Conservation (phyloP, 495 filamentous ascomycete genomes). For the Trichoderma virens region DNA sequence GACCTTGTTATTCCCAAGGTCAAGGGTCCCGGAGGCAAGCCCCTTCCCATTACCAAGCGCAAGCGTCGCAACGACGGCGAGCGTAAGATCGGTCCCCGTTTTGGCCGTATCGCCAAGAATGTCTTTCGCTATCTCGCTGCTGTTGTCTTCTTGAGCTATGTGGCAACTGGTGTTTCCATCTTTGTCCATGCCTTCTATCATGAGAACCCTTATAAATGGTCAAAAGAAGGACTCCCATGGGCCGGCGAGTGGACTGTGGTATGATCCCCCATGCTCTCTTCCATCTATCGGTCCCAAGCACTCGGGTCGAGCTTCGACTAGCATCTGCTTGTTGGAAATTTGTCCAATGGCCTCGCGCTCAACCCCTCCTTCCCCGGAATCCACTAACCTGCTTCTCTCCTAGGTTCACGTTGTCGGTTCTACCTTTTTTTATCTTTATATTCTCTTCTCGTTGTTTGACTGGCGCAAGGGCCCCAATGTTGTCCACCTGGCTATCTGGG, state of each 20-base stretch:
- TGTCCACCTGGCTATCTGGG: constrained; percentile 69
- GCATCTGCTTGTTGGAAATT: background rate
- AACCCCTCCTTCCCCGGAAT: constrained; percentile 7
- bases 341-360: background rate
- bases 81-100: constrained; percentile 21
- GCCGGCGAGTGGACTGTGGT: constrained; percentile 11
- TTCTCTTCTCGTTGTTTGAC: constrained; percentile 73
- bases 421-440: constrained; percentile 47
- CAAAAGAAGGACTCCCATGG: constrained; percentile 7
- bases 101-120: constrained; percentile 49
- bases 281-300: background rate
- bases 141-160: constrained; percentile 58
- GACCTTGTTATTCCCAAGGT: constrained; percentile 29
- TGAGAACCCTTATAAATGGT: constrained; percentile 27
- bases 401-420: constrained; percentile 78
- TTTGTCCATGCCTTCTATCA: constrained; percentile 62
- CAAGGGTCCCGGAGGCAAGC: constrained; percentile 71
- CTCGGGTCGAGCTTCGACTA: background rate
- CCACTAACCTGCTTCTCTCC: constrained; percentile 16
- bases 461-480: constrained; percentile 63
- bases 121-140: constrained; percentile 70
- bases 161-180: constrained; percentile 66
- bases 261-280: background rate
- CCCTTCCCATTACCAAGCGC: constrained; percentile 54
- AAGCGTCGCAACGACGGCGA: constrained; percentile 37